phyloP scores from a whole-genome alignment of 2,329 filamentous ascomycete species.

The Aureobasidium mangrovei region DNA sequence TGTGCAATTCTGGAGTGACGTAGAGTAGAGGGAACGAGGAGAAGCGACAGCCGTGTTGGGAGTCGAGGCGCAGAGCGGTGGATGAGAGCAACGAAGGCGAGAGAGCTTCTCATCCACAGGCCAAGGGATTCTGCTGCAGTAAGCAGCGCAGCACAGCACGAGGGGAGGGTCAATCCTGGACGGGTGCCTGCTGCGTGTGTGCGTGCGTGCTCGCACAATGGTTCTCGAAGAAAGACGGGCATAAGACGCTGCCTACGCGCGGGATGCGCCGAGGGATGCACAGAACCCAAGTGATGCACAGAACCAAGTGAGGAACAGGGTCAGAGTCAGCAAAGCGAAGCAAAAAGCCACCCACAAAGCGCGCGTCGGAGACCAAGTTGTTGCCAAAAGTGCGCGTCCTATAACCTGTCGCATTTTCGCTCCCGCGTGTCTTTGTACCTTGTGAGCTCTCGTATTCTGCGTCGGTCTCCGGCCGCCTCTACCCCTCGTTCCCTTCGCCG shows the following conservation, averaged over 20 bases:
- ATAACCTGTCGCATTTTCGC: constrained; percentile 8
- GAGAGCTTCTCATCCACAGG: constrained; percentile 3
- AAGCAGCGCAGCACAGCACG: neutral
- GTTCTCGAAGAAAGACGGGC: neutral
- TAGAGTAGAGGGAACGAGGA: neutral
- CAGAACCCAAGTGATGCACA: neutral
- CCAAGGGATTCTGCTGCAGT: neutral
- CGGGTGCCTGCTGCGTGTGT: constrained; percentile 6
- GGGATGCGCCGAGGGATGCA: neutral
- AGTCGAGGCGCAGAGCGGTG: neutral
- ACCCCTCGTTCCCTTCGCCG: too few species aligned
- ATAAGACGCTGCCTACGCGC: neutral
- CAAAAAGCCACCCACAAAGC: neutral
- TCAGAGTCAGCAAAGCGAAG: neutral
- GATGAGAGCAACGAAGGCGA: neutral
- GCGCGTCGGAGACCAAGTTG: too few species aligned
- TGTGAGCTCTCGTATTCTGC: neutral
- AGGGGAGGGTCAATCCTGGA: neutral
- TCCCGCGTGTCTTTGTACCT: neutral
- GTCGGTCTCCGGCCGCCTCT: neutral
- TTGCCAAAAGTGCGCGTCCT: neutral
- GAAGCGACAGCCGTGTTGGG: neutral
- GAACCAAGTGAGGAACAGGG: neutral
- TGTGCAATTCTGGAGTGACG: neutral
- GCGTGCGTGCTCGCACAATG: constrained; percentile 3